These are phyloP conservation scores for Ganoderma sp. DNA, from an alignment of 1,284 basidiomycete genomes.

Conservation along the genomic window DNA sequence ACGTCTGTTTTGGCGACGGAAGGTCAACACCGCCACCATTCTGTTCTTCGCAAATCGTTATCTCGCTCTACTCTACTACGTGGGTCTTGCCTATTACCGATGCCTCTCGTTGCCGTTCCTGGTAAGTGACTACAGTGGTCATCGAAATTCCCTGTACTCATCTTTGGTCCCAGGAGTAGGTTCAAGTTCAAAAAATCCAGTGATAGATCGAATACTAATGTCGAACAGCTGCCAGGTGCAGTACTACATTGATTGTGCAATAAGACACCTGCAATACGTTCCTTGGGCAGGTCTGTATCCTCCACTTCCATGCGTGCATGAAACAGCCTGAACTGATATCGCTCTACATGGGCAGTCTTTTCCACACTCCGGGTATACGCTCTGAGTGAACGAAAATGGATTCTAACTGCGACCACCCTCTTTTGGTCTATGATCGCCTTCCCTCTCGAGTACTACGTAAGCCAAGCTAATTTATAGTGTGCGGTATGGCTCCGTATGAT, in stretches of 20 bases:
- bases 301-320: background rate
- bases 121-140: background rate
- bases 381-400: background rate
- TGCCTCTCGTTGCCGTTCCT: background rate
- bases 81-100: background rate
- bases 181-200: background rate
- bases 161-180: background rate
- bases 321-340: background rate
- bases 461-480: background rate
- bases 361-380: background rate
- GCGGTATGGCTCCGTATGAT: background rate
- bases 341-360: background rate
- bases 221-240: background rate
- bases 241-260: background rate
- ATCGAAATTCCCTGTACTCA: background rate
- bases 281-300: conserved; percentile 4
- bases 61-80: background rate
- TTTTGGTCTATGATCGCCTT: background rate
- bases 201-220: background rate
- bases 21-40: background rate
- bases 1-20: conserved; percentile 17
- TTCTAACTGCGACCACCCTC: background rate
- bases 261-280: background rate
- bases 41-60: conserved; percentile 17
- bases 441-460: conserved; percentile 1